Evolutionary conservation across 257 asterid species (phyloP).

Genomic region (Capsicum pubescens): DNA sequence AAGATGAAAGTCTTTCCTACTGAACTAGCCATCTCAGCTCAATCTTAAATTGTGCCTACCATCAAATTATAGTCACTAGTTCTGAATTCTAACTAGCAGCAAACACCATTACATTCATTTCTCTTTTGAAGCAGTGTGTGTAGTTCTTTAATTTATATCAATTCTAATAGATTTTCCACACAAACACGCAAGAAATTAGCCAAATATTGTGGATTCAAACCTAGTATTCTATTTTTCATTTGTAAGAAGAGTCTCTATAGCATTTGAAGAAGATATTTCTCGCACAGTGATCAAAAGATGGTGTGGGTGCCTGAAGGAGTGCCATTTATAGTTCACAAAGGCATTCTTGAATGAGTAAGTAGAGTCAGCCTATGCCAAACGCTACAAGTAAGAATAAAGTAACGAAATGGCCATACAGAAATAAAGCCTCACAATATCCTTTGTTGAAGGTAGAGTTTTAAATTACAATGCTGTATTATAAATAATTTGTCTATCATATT

Average conservation of each 20-base stretch:
- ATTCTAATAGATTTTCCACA: background rate
- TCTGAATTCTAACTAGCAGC: background rate
- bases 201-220: background rate
- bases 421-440: background rate
- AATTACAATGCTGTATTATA: background rate
- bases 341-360: no score
- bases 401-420: background rate
- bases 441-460: background rate
- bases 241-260: background rate
- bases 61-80: background rate
- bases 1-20: background rate
- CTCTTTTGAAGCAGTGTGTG: background rate
- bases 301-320: background rate
- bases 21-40: background rate
- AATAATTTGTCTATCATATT: background rate
- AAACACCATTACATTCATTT: background rate
- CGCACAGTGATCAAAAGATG: background rate
- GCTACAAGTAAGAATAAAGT: background rate
- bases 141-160: background rate
- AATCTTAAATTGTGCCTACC: constrained; percentile 19
- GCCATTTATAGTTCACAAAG: constrained; percentile 2
- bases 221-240: background rate
- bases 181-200: background rate
- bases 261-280: no score
- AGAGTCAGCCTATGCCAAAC: no score